A percentile compares a stretch with the other conserved stretches of the same genome.
phyloP scores from a whole-genome alignment of 2,329 filamentous ascomycete species.

The Sporothrix humicola region DNA sequence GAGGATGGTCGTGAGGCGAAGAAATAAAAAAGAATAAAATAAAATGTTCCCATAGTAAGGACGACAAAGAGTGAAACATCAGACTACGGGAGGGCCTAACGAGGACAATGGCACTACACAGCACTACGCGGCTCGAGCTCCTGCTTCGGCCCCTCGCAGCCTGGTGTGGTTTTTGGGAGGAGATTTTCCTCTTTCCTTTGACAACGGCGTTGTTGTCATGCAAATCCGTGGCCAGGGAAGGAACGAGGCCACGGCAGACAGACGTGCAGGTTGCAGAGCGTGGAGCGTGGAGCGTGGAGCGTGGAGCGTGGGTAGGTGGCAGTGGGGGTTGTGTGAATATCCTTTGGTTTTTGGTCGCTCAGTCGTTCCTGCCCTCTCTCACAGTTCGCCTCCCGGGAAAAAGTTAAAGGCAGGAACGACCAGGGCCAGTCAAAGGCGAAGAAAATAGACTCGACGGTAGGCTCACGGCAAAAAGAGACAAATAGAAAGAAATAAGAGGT shows the following conservation, averaged over 20 bases:
- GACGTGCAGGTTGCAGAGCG: neutral
- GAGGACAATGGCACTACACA: no score
- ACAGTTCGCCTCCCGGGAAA: no score
- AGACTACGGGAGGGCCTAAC: no score
- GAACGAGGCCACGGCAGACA: conserved; percentile 12
- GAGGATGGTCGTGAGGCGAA: neutral
- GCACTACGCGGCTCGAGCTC: conserved; percentile 25
- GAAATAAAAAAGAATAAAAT: no score
- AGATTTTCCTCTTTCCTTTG: conserved; percentile 8
- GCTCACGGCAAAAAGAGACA: neutral
- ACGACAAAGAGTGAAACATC: neutral
- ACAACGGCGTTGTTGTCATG: conserved; percentile 33
- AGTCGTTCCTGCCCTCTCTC: neutral
- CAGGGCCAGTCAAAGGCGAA: neutral
- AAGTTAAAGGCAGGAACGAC: neutral
- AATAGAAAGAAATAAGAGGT: neutral
- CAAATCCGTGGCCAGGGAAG: conserved; percentile 14
- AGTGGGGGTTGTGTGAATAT: conserved; percentile 11
- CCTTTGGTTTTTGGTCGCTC: neutral
- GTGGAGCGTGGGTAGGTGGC: conserved; percentile 5
- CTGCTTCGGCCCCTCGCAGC: conserved; percentile 34
- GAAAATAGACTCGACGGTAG: neutral
- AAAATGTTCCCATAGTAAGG: neutral
- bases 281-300: neutral
- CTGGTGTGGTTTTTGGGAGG: neutral